Percentiles rank a stretch among this genome's conserved stretches.
These are phyloP conservation scores for Cicer arietinum DNA, from an alignment of 306 rosid genomes.

Conservation along the genomic window DNA sequence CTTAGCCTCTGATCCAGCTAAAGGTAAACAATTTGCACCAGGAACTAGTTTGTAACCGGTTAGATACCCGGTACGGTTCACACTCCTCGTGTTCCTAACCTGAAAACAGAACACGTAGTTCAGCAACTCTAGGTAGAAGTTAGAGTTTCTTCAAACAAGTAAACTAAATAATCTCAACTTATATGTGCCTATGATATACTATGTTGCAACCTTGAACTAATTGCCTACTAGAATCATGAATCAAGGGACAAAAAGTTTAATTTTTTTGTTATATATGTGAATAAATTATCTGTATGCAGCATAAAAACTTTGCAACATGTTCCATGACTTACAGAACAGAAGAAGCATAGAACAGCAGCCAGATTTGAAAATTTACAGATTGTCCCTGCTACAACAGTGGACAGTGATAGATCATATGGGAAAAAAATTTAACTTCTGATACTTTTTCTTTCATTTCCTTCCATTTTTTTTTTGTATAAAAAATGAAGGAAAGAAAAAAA, in stretches of 20 bases:
- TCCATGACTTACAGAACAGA: constrained; percentile 22
- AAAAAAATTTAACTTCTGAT: constrained; percentile 29
- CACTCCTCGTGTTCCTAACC: constrained; percentile 85
- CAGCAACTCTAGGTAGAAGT: constrained; percentile 24
- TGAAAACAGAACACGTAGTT: constrained; percentile 41
- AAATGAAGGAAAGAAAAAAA: constrained; percentile 25
- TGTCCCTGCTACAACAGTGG: constrained; percentile 37
- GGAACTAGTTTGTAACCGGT: constrained; percentile 84
- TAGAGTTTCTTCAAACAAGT: constrained; percentile 40
- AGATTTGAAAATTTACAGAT: constrained; percentile 39
- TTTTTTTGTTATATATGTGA: background rate
- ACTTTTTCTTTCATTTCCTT: background rate
- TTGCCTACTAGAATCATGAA: constrained; percentile 1
- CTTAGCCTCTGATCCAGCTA: constrained; percentile 87
- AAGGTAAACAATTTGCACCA: constrained; percentile 80
- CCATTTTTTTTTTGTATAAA: background rate
- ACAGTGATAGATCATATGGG: constrained; percentile 42
- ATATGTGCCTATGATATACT: background rate
- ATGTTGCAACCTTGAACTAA: constrained; percentile 3
- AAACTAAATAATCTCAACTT: constrained; percentile 4
- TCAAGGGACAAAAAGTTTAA: background rate
- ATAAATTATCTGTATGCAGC: constrained; percentile 17
- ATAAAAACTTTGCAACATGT: constrained; percentile 25
- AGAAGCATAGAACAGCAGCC: constrained; percentile 41
- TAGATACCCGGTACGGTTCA: constrained; percentile 75